Base-by-base conservation (phyloP, 148 eudicot species). In the Mesembryanthemum crystallinum region DNA sequence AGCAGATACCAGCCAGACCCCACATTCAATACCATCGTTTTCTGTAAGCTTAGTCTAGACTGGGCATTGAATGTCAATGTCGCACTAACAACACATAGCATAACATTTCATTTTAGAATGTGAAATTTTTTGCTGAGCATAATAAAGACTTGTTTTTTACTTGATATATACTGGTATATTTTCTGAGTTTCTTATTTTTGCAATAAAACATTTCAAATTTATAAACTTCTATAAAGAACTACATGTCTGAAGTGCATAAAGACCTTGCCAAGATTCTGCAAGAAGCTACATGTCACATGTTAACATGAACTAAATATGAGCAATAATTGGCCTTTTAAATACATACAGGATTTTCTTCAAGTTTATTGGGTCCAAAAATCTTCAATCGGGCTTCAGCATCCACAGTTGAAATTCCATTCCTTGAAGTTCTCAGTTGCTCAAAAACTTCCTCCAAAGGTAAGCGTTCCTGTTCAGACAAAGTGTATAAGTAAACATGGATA, bases 291-390 rank as follows among this genome's bases (percentile, higher is more conserved):
- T 55, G 21, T 57, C 27, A 28, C 8, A 65, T 24, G 35, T 45
- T 43, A 61, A 4, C 37, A 28, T 61, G 37, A 64, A 66, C 67
- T 28, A 37, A 60, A 52, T 39, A 45, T 57, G 23, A 51, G 8
- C 30, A 33, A 8, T 29, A n/a, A 54, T 25, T 21, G 54, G 35
- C 63, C 70, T 28, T 42, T 25, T 76, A 67, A 67, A 68, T n/a
- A 73, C 88, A 73, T 83, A 90, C 94, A 20, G 88, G 77, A 71
- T 88, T 88, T 70, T 88, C 94, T 81, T 86, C 92, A 79, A 90
- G 92, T 78, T 85, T 90, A 85, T 90, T 88, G 71, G 82, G 88
- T 60, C 94, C 94, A 75, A 90, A 90, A 67, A 90, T 84, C 10
- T 59, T 74, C 89, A 87, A 74, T 30, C 94, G 84, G 25, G 60